Percentiles rank a stretch among this genome's conserved stretches.
Conservation (phyloP, 495 filamentous ascomycete species). For the Penicillium mononematosum region DNA sequence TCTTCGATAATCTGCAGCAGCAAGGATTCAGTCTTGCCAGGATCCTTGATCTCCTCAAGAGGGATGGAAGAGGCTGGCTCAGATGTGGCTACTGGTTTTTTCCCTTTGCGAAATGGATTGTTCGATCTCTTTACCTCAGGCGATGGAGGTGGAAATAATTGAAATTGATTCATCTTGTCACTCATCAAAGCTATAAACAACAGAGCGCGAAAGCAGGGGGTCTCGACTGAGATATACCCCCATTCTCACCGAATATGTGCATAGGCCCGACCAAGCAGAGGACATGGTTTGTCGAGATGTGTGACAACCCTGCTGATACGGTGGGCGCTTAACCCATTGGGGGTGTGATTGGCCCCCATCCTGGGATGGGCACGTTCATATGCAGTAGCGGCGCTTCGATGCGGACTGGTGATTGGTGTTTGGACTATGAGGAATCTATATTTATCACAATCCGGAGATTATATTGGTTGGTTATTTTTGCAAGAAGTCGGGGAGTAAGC, state of each 20-base stretch:
- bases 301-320: slow-evolving; percentile 29
- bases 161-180: slow-evolving; percentile 45
- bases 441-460: neutral
- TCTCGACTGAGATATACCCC: slow-evolving; percentile 28
- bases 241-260: slow-evolving; percentile 8
- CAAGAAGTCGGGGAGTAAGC: slow-evolving; percentile 9
- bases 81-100: slow-evolving; percentile 27
- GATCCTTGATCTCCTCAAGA: slow-evolving; percentile 36
- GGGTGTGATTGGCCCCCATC: slow-evolving; percentile 25
- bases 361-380: slow-evolving; percentile 19
- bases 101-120: slow-evolving; percentile 37
- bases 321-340: slow-evolving; percentile 23
- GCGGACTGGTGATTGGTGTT: slow-evolving; percentile 17
- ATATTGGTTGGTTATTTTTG: slow-evolving; percentile 2
- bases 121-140: slow-evolving; percentile 39
- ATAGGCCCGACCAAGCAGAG: slow-evolving; percentile 12
- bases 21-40: slow-evolving; percentile 38
- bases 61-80: slow-evolving; percentile 36
- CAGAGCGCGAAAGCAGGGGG: slow-evolving; percentile 20
- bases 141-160: slow-evolving; percentile 55
- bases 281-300: slow-evolving; percentile 11
- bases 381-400: slow-evolving; percentile 26
- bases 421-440: slow-evolving; percentile 1
- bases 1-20: slow-evolving; percentile 43
- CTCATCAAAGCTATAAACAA: neutral